Evolutionary conservation across 2,329 filamentous ascomycete species (phyloP).

Genomic region (Hymenoscyphus repandus): DNA sequence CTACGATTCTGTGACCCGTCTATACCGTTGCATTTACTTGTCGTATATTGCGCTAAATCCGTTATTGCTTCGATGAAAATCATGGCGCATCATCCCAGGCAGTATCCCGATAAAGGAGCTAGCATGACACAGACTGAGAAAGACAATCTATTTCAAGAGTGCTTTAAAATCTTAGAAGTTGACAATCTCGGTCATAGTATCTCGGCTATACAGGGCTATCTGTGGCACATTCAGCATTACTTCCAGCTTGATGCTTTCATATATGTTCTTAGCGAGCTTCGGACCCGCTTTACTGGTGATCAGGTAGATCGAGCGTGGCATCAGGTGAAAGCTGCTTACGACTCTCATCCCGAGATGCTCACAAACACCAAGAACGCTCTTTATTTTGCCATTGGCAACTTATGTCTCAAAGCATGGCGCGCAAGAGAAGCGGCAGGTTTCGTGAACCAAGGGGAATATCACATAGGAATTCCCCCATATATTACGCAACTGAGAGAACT

Average conservation of each 20-base stretch:
- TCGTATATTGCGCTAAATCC: slow-evolving; percentile 25
- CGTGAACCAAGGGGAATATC: slow-evolving; percentile 5
- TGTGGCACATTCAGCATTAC: slow-evolving; percentile 33
- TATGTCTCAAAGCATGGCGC: slow-evolving; percentile 29
- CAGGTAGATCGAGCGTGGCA: slow-evolving; percentile 30
- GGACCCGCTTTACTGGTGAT: slow-evolving; percentile 26
- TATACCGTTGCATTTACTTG: slow-evolving; percentile 34
- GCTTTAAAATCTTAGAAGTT: slow-evolving; percentile 34
- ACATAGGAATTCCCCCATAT: slow-evolving; percentile 14
- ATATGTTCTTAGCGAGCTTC: slow-evolving; percentile 32
- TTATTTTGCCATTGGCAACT: slow-evolving; percentile 27
- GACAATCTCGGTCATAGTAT: slow-evolving; percentile 30
- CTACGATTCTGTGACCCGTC: slow-evolving; percentile 38
- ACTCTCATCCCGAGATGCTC: slow-evolving; percentile 27
- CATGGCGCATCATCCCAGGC: slow-evolving; percentile 31
- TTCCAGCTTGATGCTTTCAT: slow-evolving; percentile 34
- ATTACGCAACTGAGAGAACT: slow-evolving; percentile 22
- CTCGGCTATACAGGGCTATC: slow-evolving; percentile 26
- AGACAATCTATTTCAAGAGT: slow-evolving; percentile 30
- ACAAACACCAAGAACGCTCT: slow-evolving; percentile 25
- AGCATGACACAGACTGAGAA: slow-evolving; percentile 30
- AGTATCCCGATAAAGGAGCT: slow-evolving; percentile 26
- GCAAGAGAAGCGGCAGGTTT: slow-evolving; percentile 24
- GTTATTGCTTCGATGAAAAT: slow-evolving; percentile 30
- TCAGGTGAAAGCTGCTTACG: slow-evolving; percentile 26